These are phyloP conservation scores for Nymphaea colorata DNA, from an alignment of 164 flowering plant species.

Conservation along the genomic window DNA sequence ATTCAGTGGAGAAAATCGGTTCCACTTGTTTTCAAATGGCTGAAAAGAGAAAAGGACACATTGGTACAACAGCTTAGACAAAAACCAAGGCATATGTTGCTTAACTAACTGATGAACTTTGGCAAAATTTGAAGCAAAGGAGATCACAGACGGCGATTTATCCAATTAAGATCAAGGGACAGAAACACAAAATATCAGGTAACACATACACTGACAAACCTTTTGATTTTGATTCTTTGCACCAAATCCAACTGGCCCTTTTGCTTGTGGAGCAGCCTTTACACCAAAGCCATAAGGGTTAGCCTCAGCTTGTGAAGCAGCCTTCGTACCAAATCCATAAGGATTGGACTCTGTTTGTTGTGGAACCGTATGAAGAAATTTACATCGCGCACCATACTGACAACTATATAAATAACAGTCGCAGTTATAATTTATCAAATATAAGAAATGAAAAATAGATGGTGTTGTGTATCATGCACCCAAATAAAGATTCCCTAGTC, in stretches of 20 bases:
- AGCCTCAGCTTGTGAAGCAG: constrained; percentile 29
- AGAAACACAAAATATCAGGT: background rate
- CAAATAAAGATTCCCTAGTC: too few relatives aligned
- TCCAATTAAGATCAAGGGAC: background rate
- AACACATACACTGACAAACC: constrained; percentile 16
- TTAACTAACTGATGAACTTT: background rate
- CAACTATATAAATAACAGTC: constrained; percentile 34
- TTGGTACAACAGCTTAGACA: background rate
- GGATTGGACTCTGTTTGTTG: constrained; percentile 32
- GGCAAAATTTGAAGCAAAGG: background rate
- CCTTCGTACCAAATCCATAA: constrained; percentile 54
- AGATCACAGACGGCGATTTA: background rate
- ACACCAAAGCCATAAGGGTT: constrained; percentile 84
- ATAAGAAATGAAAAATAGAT: too few relatives aligned
- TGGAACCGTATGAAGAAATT: constrained; percentile 40
- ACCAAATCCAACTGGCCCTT: constrained; percentile 23
- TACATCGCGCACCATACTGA: constrained; percentile 59
- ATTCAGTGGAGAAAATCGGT: constrained; percentile 27
- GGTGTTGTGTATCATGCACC: too few relatives aligned
- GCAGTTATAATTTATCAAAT: too few relatives aligned
- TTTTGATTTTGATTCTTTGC: constrained; percentile 27
- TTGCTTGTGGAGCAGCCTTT: constrained; percentile 28
- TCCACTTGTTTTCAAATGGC: constrained; percentile 87
- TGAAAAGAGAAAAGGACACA: constrained; percentile 9
- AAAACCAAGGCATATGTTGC: too few relatives aligned